phyloP scores from a whole-genome alignment of 306 rosid species.

The Begonia loranthoides region DNA sequence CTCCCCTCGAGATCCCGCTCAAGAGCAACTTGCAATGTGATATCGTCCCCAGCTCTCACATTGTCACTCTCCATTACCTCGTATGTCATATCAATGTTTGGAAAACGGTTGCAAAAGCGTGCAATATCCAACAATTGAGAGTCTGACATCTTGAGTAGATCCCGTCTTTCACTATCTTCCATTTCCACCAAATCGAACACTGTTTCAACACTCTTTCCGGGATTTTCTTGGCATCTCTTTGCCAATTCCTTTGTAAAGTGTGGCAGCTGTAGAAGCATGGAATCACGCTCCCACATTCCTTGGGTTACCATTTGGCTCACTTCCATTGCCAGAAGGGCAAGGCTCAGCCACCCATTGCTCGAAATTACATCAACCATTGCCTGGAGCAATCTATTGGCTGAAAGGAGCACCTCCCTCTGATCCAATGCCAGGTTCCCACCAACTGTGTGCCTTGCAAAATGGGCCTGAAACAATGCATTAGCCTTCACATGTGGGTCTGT shows the following conservation, averaged over 20 bases:
- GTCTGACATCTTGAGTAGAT: conserved; percentile 69
- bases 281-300: conserved; percentile 89
- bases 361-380: conserved; percentile 94
- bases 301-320: conserved; percentile 95
- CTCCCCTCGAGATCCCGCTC: conserved; percentile 75
- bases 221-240: conserved; percentile 58
- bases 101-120: conserved; percentile 67
- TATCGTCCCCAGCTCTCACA: conserved; percentile 46
- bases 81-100: conserved; percentile 61
- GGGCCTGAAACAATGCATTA: conserved; percentile 86
- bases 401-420: conserved; percentile 78
- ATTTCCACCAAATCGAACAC: conserved; percentile 82
- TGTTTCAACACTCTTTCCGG: conserved; percentile 58
- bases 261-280: conserved; percentile 85
- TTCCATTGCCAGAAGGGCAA: conserved; percentile 87
- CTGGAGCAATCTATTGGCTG: conserved; percentile 72
- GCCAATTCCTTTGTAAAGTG: conserved; percentile 88
- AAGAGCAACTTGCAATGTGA: conserved; percentile 51
- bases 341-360: conserved; percentile 82
- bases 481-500: conserved; percentile 84
- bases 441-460: conserved; percentile 70
- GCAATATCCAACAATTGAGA: conserved; percentile 64
- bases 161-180: conserved; percentile 76
- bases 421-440: conserved; percentile 77
- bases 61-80: conserved; percentile 51